Conservation (phyloP, 2,329 filamentous ascomycete genomes). For the Aspergillus sclerotialis region DNA sequence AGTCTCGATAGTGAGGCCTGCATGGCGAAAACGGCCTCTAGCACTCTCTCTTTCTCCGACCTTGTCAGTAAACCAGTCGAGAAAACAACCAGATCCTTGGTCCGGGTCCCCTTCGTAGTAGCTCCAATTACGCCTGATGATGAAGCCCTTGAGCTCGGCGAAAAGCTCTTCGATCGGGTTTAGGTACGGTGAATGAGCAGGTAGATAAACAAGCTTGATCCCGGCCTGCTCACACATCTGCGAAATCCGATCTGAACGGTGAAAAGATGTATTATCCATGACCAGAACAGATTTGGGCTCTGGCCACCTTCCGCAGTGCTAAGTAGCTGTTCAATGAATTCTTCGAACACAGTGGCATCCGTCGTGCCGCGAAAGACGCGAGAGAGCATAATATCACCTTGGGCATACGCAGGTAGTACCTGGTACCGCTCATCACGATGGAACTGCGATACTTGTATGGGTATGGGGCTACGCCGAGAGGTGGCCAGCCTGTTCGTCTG, state of each 20-base stretch:
- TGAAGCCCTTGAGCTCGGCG: constrained; percentile 26
- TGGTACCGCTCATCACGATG: constrained; percentile 9
- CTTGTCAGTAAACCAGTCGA: constrained; percentile 21
- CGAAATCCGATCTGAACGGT: constrained; percentile 18
- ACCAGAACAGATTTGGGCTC: constrained; percentile 24
- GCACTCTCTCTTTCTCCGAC: constrained; percentile 17
- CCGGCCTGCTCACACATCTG: constrained; percentile 21
- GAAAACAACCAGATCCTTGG: constrained; percentile 14
- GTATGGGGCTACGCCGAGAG: constrained; percentile 19
- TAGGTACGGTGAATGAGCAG: constrained; percentile 29
- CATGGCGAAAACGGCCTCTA: constrained; percentile 18
- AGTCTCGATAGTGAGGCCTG: constrained; percentile 10
- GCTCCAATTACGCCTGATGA: constrained; percentile 24
- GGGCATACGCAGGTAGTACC: neutral
- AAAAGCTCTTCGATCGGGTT: constrained; percentile 33
- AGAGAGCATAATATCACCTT: neutral
- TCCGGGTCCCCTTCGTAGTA: constrained; percentile 10
- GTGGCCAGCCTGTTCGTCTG: constrained; percentile 27
- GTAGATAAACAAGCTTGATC: constrained; percentile 24
- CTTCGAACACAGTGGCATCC: neutral
- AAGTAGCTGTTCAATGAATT: neutral
- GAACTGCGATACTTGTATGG: constrained; percentile 11
- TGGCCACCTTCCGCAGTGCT: constrained; percentile 17
- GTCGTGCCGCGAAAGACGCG: neutral
- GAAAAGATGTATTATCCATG: constrained; percentile 23